Evolutionary conservation across 306 rosid species (phyloP), one percentile per base, ranked within the genome.

Genomic region (Cyamopsis tetragonoloba): DNA sequence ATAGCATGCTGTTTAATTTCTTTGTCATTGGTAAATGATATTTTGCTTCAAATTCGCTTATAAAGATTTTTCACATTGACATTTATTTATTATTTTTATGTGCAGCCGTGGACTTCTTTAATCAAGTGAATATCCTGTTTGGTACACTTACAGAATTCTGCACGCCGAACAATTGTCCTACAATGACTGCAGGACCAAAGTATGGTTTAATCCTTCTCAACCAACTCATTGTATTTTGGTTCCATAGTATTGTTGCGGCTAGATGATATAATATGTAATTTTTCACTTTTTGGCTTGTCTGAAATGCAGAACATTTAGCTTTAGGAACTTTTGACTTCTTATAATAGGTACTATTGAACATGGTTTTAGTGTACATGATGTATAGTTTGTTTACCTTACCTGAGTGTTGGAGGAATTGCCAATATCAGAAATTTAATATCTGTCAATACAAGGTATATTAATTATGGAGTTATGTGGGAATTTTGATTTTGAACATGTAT

Each of bases 81-180:
- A 23, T 61, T 56, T 53, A 27, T 46, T 43, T 32, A n/a, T 55
- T 55, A 15, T 26, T 31, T 60, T 44, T 61, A 20, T 46, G 35
- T 26, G 66, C 88, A 91, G 96, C 96, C 26, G 97, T 88, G 34
- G 97, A 91, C 67, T 91, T 91, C 71, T 91, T 91, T 80, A 91
- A 91, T 80, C 96, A 91, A 81, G 92, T 91, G 77, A 91, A 86
- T 75, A 77, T 91, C 62, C 83, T 91, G 9, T 81, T 70, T 58
- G 97, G 97, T 10, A 91, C 97, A 17, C 88, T 91, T 13, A 91
- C 97, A 1, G 97, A 88, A 39, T 91, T 91, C 83, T 91, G 97
- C 82, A 91, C 97, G 0, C 69, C 89, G 0, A 62, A 8, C 76
- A 86, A 73, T 67, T 91, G 97, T 77, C 97, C 96, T 53, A 77